Percentiles rank a stretch among this genome's conserved stretches.
phyloP scores from a whole-genome alignment of 441 rosid genomes.

The Theobroma grandiflorum region DNA sequence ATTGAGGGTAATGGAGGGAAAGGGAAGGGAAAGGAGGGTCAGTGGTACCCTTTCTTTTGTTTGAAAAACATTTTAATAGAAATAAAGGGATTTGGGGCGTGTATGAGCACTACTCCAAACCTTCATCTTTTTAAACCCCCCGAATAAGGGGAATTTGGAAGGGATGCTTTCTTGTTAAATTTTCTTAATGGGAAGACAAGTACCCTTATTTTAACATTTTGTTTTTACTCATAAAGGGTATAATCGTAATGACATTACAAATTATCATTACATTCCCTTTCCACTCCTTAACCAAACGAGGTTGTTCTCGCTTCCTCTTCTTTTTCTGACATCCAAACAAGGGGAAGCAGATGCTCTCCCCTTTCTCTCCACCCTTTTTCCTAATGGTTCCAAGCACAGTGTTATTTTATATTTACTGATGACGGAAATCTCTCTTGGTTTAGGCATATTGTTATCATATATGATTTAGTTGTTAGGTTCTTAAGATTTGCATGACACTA shows the following conservation, averaged over 20 bases:
- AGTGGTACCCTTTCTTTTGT: no score
- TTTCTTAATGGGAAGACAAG: neutral
- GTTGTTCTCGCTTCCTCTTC: neutral
- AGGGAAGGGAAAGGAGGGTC: neutral
- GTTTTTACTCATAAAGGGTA: neutral
- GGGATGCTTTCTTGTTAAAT: neutral
- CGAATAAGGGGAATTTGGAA: neutral
- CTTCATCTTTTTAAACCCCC: no score
- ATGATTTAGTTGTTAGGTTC: constrained; percentile 15
- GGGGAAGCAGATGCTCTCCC: neutral
- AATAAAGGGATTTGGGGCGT: no score
- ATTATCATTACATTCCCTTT: neutral
- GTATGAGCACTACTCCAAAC: no score
- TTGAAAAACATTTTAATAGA: no score
- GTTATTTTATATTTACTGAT: neutral
- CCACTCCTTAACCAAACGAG: neutral
- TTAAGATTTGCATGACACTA: constrained; percentile 18
- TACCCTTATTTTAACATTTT: neutral
- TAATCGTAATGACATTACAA: neutral
- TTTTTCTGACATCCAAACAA: neutral
- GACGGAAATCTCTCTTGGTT: neutral
- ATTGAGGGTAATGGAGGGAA: neutral
- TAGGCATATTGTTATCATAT: constrained; percentile 3
- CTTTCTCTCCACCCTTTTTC: neutral
- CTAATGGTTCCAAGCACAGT: neutral